Percentiles rank a stretch among this genome's conserved stretches.
Evolutionary conservation across 108 stramenopile species (phyloP).

Genomic region (Fistulifera solaris): DNA sequence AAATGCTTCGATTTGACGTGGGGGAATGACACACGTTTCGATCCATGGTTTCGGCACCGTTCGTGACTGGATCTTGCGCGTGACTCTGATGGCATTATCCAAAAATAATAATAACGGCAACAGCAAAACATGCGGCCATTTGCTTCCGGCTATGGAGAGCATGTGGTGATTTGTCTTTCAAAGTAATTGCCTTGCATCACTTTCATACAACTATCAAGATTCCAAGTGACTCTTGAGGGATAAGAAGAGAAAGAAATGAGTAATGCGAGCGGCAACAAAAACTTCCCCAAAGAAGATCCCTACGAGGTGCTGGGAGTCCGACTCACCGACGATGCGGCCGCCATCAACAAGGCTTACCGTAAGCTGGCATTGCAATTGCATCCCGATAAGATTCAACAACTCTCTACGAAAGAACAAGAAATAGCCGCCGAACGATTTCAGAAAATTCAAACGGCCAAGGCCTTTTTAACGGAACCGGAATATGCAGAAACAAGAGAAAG

Average conservation of each 20-base stretch:
- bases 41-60: too few relatives aligned
- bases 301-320: constrained; percentile 51
- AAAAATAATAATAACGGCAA: too few relatives aligned
- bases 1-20: too few relatives aligned
- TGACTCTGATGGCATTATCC: too few relatives aligned
- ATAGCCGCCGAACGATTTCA: constrained; percentile 27
- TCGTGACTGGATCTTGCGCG: too few relatives aligned
- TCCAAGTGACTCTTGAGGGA: too few relatives aligned
- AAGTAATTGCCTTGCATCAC: too few relatives aligned
- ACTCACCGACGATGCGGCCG: constrained; percentile 36
- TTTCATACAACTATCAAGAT: too few relatives aligned
- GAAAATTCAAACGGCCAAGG: constrained; percentile 50
- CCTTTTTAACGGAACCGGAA: constrained; percentile 55
- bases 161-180: too few relatives aligned
- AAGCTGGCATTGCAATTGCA: constrained; percentile 84
- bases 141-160: too few relatives aligned
- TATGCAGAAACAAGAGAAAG: constrained; percentile 34
- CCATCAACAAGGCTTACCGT: constrained; percentile 74
- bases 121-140: too few relatives aligned
- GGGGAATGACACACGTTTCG: too few relatives aligned
- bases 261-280: constrained; percentile 20
- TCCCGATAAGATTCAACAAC: constrained; percentile 86
- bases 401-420: constrained; percentile 17
- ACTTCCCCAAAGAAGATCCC: constrained; percentile 50
- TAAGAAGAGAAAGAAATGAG: neutral